Base-by-base conservation (phyloP, 2,329 filamentous ascomycete species). In the Alternaria alternata region DNA sequence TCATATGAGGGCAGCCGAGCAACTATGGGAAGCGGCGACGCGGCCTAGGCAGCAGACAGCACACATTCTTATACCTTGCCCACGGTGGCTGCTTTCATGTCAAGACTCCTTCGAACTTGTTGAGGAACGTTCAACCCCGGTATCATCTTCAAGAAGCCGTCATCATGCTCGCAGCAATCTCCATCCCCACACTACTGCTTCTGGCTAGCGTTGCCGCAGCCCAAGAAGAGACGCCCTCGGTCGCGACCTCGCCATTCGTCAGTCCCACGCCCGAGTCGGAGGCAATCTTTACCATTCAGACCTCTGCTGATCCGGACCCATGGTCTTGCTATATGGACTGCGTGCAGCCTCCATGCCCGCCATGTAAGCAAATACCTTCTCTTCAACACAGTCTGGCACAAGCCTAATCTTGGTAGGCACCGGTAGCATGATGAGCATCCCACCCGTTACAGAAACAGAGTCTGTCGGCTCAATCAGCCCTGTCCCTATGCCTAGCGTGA, bases 231-330 rank as follows among this genome's bases (percentile, higher is more conserved):
- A 52, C 60, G 4, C 59, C 62, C 55, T 59, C 59, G n/a, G 63
- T 68, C 22, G 65, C 56, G 3, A 64, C 65, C 14, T 62, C 56
- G 34, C 57, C 61, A 36, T 59, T 54, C 46, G 63, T 61, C 51
- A 59, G 46, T 34, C 64, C 66, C 3, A 51, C 53, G 36, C 62
- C 66, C 4, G 66, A 72, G 9, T 70, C 61, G 8, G 68, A 70
- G 49, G 59, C 58, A 22, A 28, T 67, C 61, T 68, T 72, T 62
- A 74, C 72, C 7, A 73, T 75, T 42, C 72, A 75, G 56, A 75
- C 73, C 8, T 67, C 62, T 58, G n/a, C 66, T 68, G 22, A 63
- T 61, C 60, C 36, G 51, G 61, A 62, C 57, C 32, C 61, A 57
- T 38, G 59, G 58, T 22, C 62, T n/a, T 75, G 71, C 61, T 64